Evolutionary conservation across 495 filamentous ascomycete genomes (phyloP), one percentile per base, ranked within the genome.

Genomic region (Penicillium cinerascens): DNA sequence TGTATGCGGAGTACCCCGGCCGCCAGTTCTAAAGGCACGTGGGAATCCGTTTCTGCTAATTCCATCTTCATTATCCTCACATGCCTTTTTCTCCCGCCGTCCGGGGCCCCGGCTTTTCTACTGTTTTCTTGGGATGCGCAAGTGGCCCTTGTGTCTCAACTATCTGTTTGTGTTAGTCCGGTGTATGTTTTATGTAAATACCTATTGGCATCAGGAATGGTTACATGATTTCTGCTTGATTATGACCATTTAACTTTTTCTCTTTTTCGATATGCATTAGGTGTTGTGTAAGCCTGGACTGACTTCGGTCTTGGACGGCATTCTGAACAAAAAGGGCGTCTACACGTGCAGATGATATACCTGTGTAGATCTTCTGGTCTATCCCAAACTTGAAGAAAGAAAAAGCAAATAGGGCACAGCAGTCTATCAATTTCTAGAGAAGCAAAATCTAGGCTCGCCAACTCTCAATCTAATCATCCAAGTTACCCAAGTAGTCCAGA

Each of bases 1-100:
- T 88, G 63, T 95, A 86, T 68, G 80, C 89, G 41, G 59, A 67
- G 48, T 73, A 64, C 60, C 66, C 71, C n/a, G 72, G 74, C 33
- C 62, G 61, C 42, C 74, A 77, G 63, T 77, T 61, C 48, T 74
- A 71, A 63, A 63, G 55, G 25, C 25, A 49, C 56, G 46, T 43
- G 42, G 44, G 51, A 11, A 49, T 33, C 26, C 44, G 33, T 33
- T 25, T 39, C 43, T 27, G 45, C 51, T 51, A 22, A 51, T 49
- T 27, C 35, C 49, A 29, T 44, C 53, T 41, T 48, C 29, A 56
- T 53, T 48, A 44, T 27, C 49, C 41, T 43, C 52, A 42, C 50
- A 9, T 44, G 43, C 47, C 39, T 45, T 40, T 42, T 45, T 47
- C 33, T 20, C 38, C 46, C 38, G 49, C 53, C 52, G 47, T 50